These are phyloP conservation scores for Aspergillus awamori DNA, from an alignment of 2,329 filamentous ascomycete genomes.

Conservation along the genomic window DNA sequence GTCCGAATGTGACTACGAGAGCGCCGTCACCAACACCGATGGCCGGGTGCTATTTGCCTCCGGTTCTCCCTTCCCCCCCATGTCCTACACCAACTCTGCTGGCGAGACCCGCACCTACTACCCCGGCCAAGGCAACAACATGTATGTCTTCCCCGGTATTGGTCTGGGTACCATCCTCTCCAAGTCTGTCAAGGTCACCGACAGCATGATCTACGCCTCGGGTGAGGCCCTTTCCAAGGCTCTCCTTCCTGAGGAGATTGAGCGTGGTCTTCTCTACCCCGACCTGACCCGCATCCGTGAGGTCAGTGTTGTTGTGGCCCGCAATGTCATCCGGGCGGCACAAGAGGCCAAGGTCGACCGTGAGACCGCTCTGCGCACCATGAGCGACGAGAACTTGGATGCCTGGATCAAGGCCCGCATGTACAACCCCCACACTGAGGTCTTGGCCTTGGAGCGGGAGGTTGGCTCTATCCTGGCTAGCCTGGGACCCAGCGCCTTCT, in stretches of 20 bases:
- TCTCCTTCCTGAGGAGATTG: slow-evolving; percentile 78
- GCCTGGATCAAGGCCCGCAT: slow-evolving; percentile 53
- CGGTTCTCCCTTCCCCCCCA: slow-evolving; percentile 83
- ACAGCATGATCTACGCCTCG: slow-evolving; percentile 96
- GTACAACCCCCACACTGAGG: slow-evolving; percentile 54
- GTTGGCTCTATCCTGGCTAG: slow-evolving; percentile 47
- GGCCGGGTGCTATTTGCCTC: slow-evolving; percentile 92
- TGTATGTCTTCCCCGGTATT: slow-evolving; percentile 96
- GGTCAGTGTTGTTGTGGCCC: slow-evolving; percentile 80
- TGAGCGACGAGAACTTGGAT: slow-evolving; percentile 49
- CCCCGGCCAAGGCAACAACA: slow-evolving; percentile 77
- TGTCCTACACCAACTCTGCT: slow-evolving; percentile 63
- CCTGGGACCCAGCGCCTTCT: slow-evolving; percentile 27
- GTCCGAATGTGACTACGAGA: slow-evolving; percentile 96
- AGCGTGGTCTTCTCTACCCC: slow-evolving; percentile 85
- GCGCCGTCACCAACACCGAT: slow-evolving; percentile 87
- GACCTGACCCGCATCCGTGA: slow-evolving; percentile 89
- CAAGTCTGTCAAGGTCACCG: slow-evolving; percentile 83
- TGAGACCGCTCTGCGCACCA: slow-evolving; percentile 46
- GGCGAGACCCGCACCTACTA: slow-evolving; percentile 68
- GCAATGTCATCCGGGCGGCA: slow-evolving; percentile 90
- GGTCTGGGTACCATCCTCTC: slow-evolving; percentile 90
- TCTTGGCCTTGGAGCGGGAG: slow-evolving; percentile 50
- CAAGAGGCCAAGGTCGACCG: slow-evolving; percentile 74
- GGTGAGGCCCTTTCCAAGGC: slow-evolving; percentile 78